Conservation (phyloP, 2,329 filamentous ascomycete genomes). For the Paraphaeosphaeria minitans region DNA sequence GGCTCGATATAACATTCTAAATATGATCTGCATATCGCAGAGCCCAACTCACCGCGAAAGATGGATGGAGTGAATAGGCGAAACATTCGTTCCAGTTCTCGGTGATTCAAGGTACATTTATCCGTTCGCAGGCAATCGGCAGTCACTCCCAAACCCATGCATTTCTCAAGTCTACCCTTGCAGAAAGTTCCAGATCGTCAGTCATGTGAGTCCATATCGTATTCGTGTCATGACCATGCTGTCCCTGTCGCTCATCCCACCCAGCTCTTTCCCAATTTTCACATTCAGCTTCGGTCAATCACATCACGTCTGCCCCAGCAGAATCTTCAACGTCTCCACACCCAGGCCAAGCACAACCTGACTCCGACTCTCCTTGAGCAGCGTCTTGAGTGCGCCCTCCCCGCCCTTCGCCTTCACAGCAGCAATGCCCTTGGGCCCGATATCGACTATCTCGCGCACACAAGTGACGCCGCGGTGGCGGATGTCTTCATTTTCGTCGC, state of each 20-base stretch:
- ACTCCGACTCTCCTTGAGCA: conserved; percentile 70
- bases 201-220: neutral
- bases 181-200: neutral
- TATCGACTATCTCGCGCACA: conserved; percentile 73
- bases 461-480: conserved; percentile 75
- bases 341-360: conserved; percentile 73
- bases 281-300: neutral
- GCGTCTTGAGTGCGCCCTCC: conserved; percentile 70
- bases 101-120: too few species aligned
- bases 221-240: neutral
- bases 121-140: too few species aligned
- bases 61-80: too few species aligned
- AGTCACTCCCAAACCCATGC: too few species aligned
- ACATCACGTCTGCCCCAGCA: conserved; percentile 51
- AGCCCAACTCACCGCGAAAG: too few species aligned
- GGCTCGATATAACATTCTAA: too few species aligned
- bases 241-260: neutral
- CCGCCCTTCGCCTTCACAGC: conserved; percentile 62
- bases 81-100: too few species aligned
- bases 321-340: conserved; percentile 72
- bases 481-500: conserved; percentile 70
- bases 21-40: too few species aligned
- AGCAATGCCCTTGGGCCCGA: conserved; percentile 56
- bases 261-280: neutral
- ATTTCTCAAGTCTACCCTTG: too few species aligned